Evolutionary conservation across 202 grass and related monocot genomes (phyloP), one percentile per base, ranked within the genome.

Genomic region (Zizania palustris): DNA sequence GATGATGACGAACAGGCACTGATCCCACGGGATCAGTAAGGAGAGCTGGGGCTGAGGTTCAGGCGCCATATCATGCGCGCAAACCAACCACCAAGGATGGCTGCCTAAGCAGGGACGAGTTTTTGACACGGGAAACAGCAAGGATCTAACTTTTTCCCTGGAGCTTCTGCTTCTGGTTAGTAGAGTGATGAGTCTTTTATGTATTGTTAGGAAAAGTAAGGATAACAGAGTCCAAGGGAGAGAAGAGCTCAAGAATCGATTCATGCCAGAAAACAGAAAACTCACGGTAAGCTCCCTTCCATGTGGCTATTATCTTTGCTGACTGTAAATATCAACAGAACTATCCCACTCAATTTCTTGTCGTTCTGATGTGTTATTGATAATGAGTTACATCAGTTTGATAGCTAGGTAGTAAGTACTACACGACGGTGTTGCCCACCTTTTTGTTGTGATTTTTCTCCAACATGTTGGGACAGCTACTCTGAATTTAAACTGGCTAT

Each of bases 41-140:
- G 8, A 34, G 88, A 87, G 8, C 12, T 80, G 36, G 86, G 89
- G 39, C 49, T 96, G 78, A 93, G 96, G 83, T 63, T 93, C 60
- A 82, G 96, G 83, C 88, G 44, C 6, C 82, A 61, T 63, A 88
- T 85, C 22, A 33, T 62, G 16, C 80, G 16, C 15, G 82, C 48
- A 7, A 62, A 93, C 42, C 76, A 88, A 61, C 83, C 80, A 14
- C 72, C 45, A 7, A 75, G 89, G 76, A 40, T 65, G 53, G 85
- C 67, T 73, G 14, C 46, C 0, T 92, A 75, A 69, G n/a, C 37
- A 37, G 69, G n/a, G 67, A 62, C 0, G 45, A 60, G 53, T 67
- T 68, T 22, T 77, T 6, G 18, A 51, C 28, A 49, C 54, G 39
- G 37, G 14, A 39, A 57, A 71, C 51, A 59, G 20, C 9, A 12